phyloP scores from a whole-genome alignment of 768 basidiomycete genomes.

The Lentinula raphanica region DNA sequence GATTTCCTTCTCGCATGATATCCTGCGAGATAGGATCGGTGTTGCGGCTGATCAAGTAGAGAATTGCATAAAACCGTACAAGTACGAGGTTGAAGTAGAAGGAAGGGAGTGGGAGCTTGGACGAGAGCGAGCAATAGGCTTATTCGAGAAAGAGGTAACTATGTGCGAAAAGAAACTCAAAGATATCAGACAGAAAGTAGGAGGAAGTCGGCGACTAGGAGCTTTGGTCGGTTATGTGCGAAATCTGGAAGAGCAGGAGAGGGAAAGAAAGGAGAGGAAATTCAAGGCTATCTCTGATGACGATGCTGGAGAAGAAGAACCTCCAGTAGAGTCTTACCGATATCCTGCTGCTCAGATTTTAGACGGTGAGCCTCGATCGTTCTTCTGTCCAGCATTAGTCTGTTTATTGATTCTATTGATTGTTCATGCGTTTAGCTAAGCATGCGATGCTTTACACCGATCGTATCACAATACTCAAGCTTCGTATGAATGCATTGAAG shows the following conservation, averaged over 20 bases:
- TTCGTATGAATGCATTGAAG: conserved; percentile 80
- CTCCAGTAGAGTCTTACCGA: conserved; percentile 67
- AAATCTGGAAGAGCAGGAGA: conserved; percentile 72
- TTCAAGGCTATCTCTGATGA: conserved; percentile 33
- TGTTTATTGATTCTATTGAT: conserved; percentile 13
- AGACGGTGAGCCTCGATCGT: conserved; percentile 58
- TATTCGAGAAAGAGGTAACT: conserved; percentile 78
- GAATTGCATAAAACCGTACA: conserved; percentile 99
- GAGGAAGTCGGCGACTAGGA: conserved; percentile 75
- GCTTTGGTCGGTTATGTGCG: conserved; percentile 78
- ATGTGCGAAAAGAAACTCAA: conserved; percentile 85
- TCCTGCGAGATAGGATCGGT: conserved; percentile 88
- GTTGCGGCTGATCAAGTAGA: conserved; percentile 98
- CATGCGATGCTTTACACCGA: conserved; percentile 88
- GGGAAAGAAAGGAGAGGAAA: conserved; percentile 51
- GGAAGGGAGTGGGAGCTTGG: conserved; percentile 89
- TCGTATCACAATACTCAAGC: conserved; percentile 75
- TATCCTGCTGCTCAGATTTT: conserved; percentile 89
- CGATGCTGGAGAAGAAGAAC: conserved; percentile 30
- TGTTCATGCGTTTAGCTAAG: conserved; percentile 55
- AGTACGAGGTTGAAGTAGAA: conserved; percentile 96
- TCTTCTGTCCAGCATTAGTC: conserved; percentile 22
- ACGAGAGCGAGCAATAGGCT: conserved; percentile 62
- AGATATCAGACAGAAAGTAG: conserved; percentile 84
- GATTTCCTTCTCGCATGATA: conserved; percentile 87